Percentiles rank a stretch among this genome's conserved stretches.
phyloP scores from a whole-genome alignment of 2,329 filamentous ascomycete species.

The Ambrosiella beaveri region DNA sequence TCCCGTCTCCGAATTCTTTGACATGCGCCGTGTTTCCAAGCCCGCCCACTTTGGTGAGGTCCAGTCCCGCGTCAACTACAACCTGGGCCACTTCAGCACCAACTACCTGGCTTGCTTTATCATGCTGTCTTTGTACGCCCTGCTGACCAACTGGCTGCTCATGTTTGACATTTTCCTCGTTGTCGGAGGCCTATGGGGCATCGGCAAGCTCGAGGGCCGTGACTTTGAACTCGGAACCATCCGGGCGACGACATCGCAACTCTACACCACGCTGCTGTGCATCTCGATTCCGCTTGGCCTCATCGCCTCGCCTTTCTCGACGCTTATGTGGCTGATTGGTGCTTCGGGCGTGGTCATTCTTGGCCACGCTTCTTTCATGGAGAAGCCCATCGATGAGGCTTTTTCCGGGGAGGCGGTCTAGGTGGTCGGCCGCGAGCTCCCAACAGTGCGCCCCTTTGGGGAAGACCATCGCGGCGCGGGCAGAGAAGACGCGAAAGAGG shows the following conservation, averaged over 20 bases:
- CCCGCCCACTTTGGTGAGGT: constrained; percentile 79
- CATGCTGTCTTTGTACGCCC: constrained; percentile 89
- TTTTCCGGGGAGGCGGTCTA: constrained; percentile 99
- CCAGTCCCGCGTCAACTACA: constrained; percentile 91
- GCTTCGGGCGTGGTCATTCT: constrained; percentile 86
- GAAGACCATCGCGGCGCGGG: constrained; percentile 86
- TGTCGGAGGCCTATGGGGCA: constrained; percentile 71
- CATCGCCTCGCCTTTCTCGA: constrained; percentile 67
- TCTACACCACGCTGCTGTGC: constrained; percentile 77
- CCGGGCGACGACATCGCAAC: constrained; percentile 74
- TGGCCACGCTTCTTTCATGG: constrained; percentile 88
- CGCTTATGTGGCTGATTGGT: constrained; percentile 87
- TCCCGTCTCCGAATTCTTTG: constrained; percentile 83
- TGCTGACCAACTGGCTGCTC: constrained; percentile 72
- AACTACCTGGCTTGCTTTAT: constrained; percentile 91
- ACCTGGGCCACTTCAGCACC: constrained; percentile 90
- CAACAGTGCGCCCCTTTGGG: constrained; percentile 82
- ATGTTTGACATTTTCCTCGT: constrained; percentile 88
- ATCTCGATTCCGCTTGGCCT: constrained; percentile 72
- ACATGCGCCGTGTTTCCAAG: constrained; percentile 90
- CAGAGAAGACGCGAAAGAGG: constrained; percentile 27
- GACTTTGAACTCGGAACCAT: constrained; percentile 76
- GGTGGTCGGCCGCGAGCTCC: constrained; percentile 99
- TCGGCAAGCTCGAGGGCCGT: constrained; percentile 73
- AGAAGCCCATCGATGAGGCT: constrained; percentile 99